Conservation (phyloP, 352 stramenopile genomes). For the Globisporangium perplexum region DNA sequence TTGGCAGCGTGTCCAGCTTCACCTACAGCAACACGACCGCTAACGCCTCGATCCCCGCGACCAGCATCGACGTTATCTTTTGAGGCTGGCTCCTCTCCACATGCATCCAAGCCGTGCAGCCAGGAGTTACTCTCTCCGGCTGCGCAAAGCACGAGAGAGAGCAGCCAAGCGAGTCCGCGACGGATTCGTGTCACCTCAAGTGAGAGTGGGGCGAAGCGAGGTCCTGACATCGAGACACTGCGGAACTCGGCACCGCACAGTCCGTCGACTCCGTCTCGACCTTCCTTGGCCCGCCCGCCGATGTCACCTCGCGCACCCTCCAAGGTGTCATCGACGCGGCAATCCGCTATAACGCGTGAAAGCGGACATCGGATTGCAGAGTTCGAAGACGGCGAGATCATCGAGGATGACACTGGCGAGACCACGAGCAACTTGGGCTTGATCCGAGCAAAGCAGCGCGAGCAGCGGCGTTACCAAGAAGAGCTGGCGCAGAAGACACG, state of each 20-base stretch:
- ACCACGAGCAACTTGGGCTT: constrained; percentile 4
- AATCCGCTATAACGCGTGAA: neutral
- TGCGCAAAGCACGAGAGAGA: neutral
- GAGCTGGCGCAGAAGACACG: constrained; percentile 1
- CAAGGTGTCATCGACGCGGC: constrained; percentile 7
- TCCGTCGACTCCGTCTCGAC: neutral
- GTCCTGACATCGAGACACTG: constrained; percentile 6
- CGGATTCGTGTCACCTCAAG: constrained; percentile 14
- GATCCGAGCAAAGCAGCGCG: constrained; percentile 7
- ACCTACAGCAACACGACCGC: constrained; percentile 4
- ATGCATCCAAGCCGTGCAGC: neutral
- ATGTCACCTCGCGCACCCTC: constrained; percentile 4
- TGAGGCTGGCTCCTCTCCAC: neutral
- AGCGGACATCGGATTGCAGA: constrained; percentile 18
- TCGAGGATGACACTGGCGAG: constrained; percentile 19
- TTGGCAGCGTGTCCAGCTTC: neutral
- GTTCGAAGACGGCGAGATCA: constrained; percentile 36
- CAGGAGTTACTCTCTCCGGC: neutral
- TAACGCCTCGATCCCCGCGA: constrained; percentile 18
- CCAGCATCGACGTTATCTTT: neutral
- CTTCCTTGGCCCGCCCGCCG: neutral
- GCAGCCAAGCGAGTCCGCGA: constrained; percentile 21
- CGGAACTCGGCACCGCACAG: neutral
- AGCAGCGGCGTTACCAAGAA: constrained; percentile 4
- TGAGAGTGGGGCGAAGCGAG: neutral